A percentile compares a stretch with the other conserved stretches of the same genome.
These are phyloP conservation scores for Oldenlandia corymbosa DNA, from an alignment of 257 asterid genomes.

Conservation along the genomic window DNA sequence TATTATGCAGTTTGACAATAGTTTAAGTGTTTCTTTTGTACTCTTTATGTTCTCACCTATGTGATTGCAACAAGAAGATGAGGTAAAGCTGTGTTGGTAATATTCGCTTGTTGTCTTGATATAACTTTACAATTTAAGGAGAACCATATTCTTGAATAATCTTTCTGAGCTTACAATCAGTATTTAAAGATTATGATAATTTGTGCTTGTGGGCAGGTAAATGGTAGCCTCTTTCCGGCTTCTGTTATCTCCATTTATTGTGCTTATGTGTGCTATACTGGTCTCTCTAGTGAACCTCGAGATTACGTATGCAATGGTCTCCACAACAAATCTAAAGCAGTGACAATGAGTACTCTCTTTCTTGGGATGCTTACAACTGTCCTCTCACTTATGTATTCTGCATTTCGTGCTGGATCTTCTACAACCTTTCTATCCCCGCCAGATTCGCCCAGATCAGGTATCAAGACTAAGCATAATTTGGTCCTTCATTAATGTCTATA, in stretches of 20 bases:
- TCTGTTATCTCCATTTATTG: constrained; percentile 87
- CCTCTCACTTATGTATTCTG: constrained; percentile 80
- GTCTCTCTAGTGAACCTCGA: constrained; percentile 90
- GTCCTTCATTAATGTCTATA: background rate
- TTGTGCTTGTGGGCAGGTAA: constrained; percentile 50
- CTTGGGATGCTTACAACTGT: constrained; percentile 94
- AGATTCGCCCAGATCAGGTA: constrained; percentile 91
- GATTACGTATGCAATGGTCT: constrained; percentile 88
- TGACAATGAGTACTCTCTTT: constrained; percentile 66
- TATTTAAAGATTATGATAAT: background rate
- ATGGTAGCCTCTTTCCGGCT: constrained; percentile 96
- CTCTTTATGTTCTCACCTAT: too few relatives aligned
- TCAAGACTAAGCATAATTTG: background rate
- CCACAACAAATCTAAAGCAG: constrained; percentile 67
- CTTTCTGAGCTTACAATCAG: background rate
- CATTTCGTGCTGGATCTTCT: constrained; percentile 94
- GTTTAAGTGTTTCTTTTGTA: background rate
- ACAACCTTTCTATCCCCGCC: constrained; percentile 92
- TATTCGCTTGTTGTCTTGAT: background rate
- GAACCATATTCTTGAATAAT: background rate
- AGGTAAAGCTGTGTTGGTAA: background rate
- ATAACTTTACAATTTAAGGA: background rate
- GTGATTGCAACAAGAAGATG: background rate
- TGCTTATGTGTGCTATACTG: constrained; percentile 90
- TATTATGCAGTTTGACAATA: background rate